phyloP scores from a whole-genome alignment of 352 stramenopile species.

The Globisporangium polare region DNA sequence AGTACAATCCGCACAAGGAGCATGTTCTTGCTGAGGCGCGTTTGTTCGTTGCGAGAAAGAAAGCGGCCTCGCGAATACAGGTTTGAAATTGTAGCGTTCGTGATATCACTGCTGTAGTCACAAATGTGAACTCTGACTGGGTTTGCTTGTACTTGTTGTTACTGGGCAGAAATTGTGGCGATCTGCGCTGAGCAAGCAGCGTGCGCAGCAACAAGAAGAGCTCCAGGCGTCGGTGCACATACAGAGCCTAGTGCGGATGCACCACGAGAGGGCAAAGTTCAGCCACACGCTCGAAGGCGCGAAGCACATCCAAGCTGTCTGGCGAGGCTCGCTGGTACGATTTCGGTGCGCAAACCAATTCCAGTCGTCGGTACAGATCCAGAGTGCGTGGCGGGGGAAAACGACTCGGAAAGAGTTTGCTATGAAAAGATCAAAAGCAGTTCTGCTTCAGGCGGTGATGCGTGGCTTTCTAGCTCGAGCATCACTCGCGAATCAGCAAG shows the following conservation, averaged over 20 bases:
- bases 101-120: background rate
- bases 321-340: slow-evolving; percentile 20
- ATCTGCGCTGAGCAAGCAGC: slow-evolving; percentile 14
- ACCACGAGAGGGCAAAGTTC: slow-evolving; percentile 16
- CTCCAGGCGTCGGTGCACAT: slow-evolving; percentile 18
- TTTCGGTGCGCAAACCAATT: slow-evolving; percentile 6
- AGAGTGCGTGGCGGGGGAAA: slow-evolving; percentile 24
- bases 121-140: background rate
- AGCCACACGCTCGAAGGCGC: slow-evolving; percentile 9
- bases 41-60: slow-evolving; percentile 36
- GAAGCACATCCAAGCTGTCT: slow-evolving; percentile 25
- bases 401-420: slow-evolving; percentile 15
- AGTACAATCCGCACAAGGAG: slow-evolving; percentile 47
- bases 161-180: slow-evolving; percentile 19
- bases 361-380: slow-evolving; percentile 20
- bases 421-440: slow-evolving; percentile 15
- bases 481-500: slow-evolving; percentile 11
- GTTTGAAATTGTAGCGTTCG: slow-evolving; percentile 14
- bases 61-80: slow-evolving; percentile 53
- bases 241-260: slow-evolving; percentile 25
- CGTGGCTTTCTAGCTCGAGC: slow-evolving; percentile 17
- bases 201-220: background rate
- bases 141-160: background rate
- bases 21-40: slow-evolving; percentile 42
- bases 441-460: slow-evolving; percentile 24